Conservation (phyloP, 2,329 filamentous ascomycete species). For the Arthrobotrys entomopaga region DNA sequence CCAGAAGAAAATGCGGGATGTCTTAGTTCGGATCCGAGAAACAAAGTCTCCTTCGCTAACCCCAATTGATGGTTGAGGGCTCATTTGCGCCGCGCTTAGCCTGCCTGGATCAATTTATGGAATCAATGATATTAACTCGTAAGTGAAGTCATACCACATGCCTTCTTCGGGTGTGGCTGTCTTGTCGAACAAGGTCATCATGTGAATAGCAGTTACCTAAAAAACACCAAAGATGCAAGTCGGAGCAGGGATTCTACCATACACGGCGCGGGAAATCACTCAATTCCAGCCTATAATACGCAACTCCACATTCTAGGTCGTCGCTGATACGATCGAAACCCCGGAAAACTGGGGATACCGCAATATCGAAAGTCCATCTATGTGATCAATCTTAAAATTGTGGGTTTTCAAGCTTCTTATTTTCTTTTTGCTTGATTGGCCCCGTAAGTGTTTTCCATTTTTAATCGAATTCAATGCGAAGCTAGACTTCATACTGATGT, state of each 20-base stretch:
- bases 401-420: neutral
- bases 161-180: slow-evolving; percentile 32
- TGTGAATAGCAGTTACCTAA: slow-evolving; percentile 53
- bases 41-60: slow-evolving; percentile 13
- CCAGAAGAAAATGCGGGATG: slow-evolving; percentile 15
- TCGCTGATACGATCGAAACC: slow-evolving; percentile 26
- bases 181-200: slow-evolving; percentile 16
- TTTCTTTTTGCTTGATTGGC: slow-evolving; percentile 6
- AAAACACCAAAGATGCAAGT: slow-evolving; percentile 19
- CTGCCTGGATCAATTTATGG: neutral
- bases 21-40: slow-evolving; percentile 26
- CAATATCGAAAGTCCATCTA: too few relatives aligned
- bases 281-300: slow-evolving; percentile 32
- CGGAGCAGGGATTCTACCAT: slow-evolving; percentile 10
- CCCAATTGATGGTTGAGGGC: slow-evolving; percentile 11
- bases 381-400: neutral
- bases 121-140: slow-evolving; percentile 1
- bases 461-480: neutral
- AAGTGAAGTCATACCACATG: slow-evolving; percentile 55
- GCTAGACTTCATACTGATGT: neutral
- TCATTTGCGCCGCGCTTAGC: slow-evolving; percentile 6
- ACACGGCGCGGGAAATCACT: slow-evolving; percentile 30
- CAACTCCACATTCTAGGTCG: slow-evolving; percentile 5
- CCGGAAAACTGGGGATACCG: neutral
- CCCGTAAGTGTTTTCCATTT: too few relatives aligned